phyloP scores from a whole-genome alignment of 495 filamentous ascomycete genomes.

The Corynascus novoguineensis region DNA sequence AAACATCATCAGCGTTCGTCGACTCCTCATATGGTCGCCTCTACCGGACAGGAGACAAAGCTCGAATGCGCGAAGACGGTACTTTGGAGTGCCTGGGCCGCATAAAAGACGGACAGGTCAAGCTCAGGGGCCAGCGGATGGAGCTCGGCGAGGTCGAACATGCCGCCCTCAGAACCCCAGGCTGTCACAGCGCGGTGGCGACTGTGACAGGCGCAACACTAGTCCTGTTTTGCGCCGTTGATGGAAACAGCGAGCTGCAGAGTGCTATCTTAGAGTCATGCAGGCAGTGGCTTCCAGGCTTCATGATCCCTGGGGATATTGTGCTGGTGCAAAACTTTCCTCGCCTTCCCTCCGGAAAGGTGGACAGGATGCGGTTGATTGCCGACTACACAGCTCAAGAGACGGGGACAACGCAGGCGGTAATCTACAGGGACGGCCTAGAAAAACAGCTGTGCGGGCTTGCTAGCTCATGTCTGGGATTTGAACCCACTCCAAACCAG shows the following conservation, averaged over 20 bases:
- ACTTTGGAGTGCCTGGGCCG: slow-evolving; percentile 77
- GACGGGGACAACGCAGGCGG: not conserved
- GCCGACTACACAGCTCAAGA: slow-evolving; percentile 43
- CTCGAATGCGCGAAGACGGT: slow-evolving; percentile 60
- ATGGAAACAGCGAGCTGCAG: slow-evolving; percentile 21
- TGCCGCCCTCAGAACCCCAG: slow-evolving; percentile 50
- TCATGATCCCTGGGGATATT: slow-evolving; percentile 72
- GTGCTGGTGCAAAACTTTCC: slow-evolving; percentile 57
- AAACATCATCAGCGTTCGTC: slow-evolving; percentile 65
- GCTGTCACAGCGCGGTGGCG: slow-evolving; percentile 52
- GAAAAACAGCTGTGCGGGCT: slow-evolving; percentile 46
- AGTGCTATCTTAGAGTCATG: slow-evolving; percentile 52
- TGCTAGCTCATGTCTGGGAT: slow-evolving; percentile 44
- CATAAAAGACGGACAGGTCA: slow-evolving; percentile 71
- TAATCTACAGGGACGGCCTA: slow-evolving; percentile 28
- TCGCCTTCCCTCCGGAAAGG: slow-evolving; percentile 69
- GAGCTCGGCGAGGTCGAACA: slow-evolving; percentile 82
- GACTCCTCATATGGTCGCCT: slow-evolving; percentile 52
- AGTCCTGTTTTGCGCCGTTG: slow-evolving; percentile 61
- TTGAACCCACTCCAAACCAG: slow-evolving; percentile 32
- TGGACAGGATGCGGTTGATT: slow-evolving; percentile 61
- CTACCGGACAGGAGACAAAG: slow-evolving; percentile 85
- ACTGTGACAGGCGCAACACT: slow-evolving; percentile 55
- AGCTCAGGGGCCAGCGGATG: slow-evolving; percentile 73
- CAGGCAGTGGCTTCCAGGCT: slow-evolving; percentile 63